phyloP scores from a whole-genome alignment of 306 rosid species.

The Biancaea sappan region DNA sequence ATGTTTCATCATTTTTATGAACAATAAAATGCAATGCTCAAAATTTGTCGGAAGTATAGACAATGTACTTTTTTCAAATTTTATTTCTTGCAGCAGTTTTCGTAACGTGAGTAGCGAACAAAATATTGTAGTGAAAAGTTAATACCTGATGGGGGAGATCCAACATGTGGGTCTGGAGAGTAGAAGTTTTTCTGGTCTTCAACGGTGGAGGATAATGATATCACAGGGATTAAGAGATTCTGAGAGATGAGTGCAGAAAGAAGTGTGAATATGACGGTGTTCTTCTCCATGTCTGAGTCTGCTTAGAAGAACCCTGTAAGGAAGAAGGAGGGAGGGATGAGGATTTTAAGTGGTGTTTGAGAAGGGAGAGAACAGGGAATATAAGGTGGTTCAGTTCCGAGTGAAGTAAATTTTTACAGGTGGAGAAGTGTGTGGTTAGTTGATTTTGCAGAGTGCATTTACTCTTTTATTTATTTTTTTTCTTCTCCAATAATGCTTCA shows the following conservation, averaged over 20 bases:
- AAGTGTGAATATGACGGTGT: constrained; percentile 46
- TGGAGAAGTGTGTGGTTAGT: constrained; percentile 71
- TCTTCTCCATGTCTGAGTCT: constrained; percentile 44
- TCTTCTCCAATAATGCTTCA: constrained; percentile 12
- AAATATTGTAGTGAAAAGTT: too few species aligned
- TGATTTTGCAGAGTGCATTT: constrained; percentile 79
- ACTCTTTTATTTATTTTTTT: constrained; percentile 52
- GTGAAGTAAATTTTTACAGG: constrained; percentile 76
- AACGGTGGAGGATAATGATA: constrained; percentile 50
- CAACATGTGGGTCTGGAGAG: constrained; percentile 61
- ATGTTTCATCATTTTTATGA: too few species aligned
- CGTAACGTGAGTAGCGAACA: too few species aligned
- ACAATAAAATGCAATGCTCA: too few species aligned
- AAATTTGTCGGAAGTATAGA: too few species aligned
- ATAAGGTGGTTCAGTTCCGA: constrained; percentile 45
- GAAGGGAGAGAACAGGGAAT: constrained; percentile 38
- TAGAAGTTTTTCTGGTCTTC: constrained; percentile 75
- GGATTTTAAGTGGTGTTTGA: constrained; percentile 39
- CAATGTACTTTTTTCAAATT: too few species aligned
- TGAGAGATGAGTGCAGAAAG: constrained; percentile 63
- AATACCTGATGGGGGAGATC: constrained; percentile 64
- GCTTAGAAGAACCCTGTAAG: constrained; percentile 7
- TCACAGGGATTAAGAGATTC: constrained; percentile 53
- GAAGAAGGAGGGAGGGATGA: constrained; percentile 7
- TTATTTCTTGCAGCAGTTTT: too few species aligned